These are phyloP conservation scores for Phtheirospermum japonicum DNA, from an alignment of 257 asterid species.

Conservation along the genomic window DNA sequence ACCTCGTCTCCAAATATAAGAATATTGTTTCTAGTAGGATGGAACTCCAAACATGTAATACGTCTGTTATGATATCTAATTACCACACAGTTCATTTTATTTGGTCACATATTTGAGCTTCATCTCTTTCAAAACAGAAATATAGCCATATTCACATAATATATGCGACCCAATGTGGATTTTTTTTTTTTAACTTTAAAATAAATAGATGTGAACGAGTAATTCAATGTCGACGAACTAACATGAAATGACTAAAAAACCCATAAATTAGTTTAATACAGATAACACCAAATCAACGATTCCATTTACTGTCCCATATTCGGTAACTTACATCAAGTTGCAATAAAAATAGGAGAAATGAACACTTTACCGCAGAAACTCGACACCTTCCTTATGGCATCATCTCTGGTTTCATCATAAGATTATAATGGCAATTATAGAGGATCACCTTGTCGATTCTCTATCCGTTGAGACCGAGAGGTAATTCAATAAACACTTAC, in stretches of 20 bases:
- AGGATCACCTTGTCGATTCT: too few species aligned
- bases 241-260: neutral
- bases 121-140: slow-evolving; percentile 48
- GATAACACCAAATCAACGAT: neutral
- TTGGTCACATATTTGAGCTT: slow-evolving; percentile 74
- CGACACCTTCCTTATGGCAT: too few species aligned
- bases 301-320: too few species aligned
- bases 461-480: too few species aligned
- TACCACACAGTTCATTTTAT: slow-evolving; percentile 79
- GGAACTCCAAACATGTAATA: slow-evolving; percentile 92
- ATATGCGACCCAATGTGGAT: neutral
- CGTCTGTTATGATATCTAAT: slow-evolving; percentile 95
- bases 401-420: too few species aligned
- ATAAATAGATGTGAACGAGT: neutral
- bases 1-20: slow-evolving; percentile 97
- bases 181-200: neutral
- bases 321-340: too few species aligned
- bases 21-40: slow-evolving; percentile 76
- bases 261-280: neutral
- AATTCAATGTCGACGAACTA: neutral
- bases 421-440: too few species aligned
- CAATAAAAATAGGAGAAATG: too few species aligned
- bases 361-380: slow-evolving; percentile 44
- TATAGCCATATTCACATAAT: neutral
- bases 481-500: too few species aligned